These are phyloP conservation scores for Tripterygium wilfordii DNA, from an alignment of 177 flowering plant genomes.

Conservation along the genomic window DNA sequence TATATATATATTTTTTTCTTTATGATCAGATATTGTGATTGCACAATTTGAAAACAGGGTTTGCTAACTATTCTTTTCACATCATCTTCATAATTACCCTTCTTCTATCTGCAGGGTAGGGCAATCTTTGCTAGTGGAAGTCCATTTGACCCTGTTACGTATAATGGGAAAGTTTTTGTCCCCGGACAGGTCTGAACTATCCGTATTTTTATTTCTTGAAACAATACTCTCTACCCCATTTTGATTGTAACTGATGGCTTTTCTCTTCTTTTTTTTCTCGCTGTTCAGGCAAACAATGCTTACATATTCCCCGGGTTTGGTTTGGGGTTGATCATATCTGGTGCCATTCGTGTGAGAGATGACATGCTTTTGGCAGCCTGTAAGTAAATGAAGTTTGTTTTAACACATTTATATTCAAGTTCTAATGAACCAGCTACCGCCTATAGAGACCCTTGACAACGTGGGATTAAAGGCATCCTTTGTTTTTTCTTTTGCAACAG, in stretches of 20 bases:
- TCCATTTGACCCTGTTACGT: conserved; percentile 74
- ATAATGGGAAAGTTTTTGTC: conserved; percentile 48
- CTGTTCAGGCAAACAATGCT: conserved; percentile 71
- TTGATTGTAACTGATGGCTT: background rate
- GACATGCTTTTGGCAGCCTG: conserved; percentile 86
- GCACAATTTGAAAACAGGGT: too few species aligned
- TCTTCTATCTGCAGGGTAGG: conserved; percentile 45
- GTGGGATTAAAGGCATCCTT: background rate
- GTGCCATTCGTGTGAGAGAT: conserved; percentile 73
- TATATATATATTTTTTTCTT: too few species aligned
- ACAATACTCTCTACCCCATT: background rate
- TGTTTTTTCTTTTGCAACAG: conserved; percentile 22
- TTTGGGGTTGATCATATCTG: conserved; percentile 76
- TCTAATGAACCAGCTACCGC: too few species aligned
- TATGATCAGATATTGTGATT: too few species aligned
- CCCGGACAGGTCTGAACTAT: conserved; percentile 68
- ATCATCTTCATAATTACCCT: background rate
- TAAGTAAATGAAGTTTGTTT: conserved; percentile 26
- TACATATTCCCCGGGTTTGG: conserved; percentile 91
- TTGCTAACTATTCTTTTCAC: background rate
- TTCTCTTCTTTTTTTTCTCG: background rate
- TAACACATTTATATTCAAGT: too few species aligned
- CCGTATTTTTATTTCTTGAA: background rate
- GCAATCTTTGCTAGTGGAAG: conserved; percentile 88
- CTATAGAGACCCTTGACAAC: too few species aligned